Conservation (phyloP, 441 rosid species). For the Codiaeum variegatum region DNA sequence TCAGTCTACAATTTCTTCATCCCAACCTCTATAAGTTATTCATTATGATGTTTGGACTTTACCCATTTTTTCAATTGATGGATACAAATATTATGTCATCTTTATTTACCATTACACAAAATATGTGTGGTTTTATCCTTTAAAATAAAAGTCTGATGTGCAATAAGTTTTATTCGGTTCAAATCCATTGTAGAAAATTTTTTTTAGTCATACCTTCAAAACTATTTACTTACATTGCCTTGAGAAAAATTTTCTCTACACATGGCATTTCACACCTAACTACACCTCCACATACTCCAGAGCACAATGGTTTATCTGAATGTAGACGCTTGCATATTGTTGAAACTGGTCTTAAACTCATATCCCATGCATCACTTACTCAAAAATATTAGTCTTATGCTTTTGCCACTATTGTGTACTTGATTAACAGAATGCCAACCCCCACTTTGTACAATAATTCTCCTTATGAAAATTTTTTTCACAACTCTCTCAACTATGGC, state of each 20-base stretch:
- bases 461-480: background rate
- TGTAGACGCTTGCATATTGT: background rate
- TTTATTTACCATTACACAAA: too few species aligned
- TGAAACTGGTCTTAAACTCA: background rate
- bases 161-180: background rate
- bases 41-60: background rate
- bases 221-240: background rate
- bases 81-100: background rate
- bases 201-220: background rate
- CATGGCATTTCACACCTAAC: too few species aligned
- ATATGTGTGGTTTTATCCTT: background rate
- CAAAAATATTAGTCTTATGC: background rate
- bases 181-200: background rate
- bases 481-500: background rate
- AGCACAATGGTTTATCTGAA: background rate
- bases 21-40: background rate
- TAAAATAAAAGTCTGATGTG: background rate
- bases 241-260: background rate
- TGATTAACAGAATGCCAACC: background rate
- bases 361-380: background rate
- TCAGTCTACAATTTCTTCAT: background rate
- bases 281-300: background rate
- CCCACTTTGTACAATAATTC: background rate
- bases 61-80: background rate
- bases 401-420: background rate